Conservation (phyloP, 192 early-diverging fungal species). For the Backusella australiensis region DNA sequence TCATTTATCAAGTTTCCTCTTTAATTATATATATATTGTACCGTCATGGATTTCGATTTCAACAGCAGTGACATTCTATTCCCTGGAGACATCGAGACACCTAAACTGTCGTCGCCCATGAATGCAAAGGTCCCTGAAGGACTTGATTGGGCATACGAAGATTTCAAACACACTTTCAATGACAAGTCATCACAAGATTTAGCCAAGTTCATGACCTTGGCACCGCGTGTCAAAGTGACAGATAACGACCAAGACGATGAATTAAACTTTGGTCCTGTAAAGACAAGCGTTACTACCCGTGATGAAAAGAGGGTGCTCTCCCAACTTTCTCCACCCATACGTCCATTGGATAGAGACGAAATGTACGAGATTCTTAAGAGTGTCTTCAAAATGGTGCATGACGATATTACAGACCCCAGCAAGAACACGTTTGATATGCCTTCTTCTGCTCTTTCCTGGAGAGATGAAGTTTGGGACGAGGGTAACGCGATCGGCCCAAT, state of each 20-base stretch:
- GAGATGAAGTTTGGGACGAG: background rate
- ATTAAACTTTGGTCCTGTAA: background rate
- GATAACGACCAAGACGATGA: background rate
- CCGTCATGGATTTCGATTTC: slow-evolving; percentile 24
- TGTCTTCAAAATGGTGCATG: background rate
- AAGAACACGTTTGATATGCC: background rate
- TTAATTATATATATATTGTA: background rate
- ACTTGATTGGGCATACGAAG: slow-evolving; percentile 20
- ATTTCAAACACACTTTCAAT: background rate
- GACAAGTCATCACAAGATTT: background rate
- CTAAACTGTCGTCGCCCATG: slow-evolving; percentile 20
- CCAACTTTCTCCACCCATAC: background rate
- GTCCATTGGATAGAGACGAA: background rate
- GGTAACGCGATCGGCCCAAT: slow-evolving; percentile 2
- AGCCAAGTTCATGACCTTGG: background rate
- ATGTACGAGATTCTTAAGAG: slow-evolving; percentile 3
- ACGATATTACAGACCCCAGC: background rate
- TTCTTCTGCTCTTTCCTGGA: background rate
- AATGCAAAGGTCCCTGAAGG: slow-evolving; percentile 20
- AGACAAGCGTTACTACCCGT: background rate
- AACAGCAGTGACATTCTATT: slow-evolving; percentile 25
- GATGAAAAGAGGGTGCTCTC: slow-evolving; percentile 5
- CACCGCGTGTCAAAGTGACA: background rate
- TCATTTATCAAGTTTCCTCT: background rate
- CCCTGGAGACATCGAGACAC: slow-evolving; percentile 21